Conservation (phyloP, 129 eudicot species). For the Helianthus tuberosus region DNA sequence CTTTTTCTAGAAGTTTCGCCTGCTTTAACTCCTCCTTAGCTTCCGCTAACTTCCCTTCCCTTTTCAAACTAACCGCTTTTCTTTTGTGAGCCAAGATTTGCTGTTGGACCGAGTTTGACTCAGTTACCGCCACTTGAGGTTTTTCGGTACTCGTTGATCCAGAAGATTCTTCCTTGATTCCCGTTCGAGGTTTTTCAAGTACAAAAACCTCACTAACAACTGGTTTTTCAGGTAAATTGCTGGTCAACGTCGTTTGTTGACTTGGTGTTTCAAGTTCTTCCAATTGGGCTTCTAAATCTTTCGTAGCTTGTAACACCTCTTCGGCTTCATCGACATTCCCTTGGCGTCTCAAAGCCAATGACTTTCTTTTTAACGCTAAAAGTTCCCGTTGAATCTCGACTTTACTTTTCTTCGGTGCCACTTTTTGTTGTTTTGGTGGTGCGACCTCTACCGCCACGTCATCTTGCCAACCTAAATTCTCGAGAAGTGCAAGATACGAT, state of each 20-base stretch:
- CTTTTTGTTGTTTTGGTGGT: constrained; percentile 24
- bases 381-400: constrained; percentile 85
- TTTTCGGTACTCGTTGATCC: constrained; percentile 5
- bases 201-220: constrained; percentile 17
- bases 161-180: constrained; percentile 12
- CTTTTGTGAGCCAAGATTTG: constrained; percentile 76
- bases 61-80: constrained; percentile 70
- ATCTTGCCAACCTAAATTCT: constrained; percentile 89
- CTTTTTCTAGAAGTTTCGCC: constrained; percentile 79
- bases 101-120: constrained; percentile 47
- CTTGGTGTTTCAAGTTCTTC: constrained; percentile 62
- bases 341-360: constrained; percentile 79
- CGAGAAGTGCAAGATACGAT: constrained; percentile 65
- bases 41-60: constrained; percentile 83
- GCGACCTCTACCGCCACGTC: constrained; percentile 37
- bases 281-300: constrained; percentile 64
- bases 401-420: constrained; percentile 55
- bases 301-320: constrained; percentile 62
- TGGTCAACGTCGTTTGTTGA: constrained; percentile 31
- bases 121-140: constrained; percentile 23
- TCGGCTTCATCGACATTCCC: constrained; percentile 78
- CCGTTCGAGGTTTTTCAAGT: constrained; percentile 28
- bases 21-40: constrained; percentile 84
- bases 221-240: constrained; percentile 7
- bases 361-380: constrained; percentile 75